phyloP scores from a whole-genome alignment of 345 rosid genomes.

The Draba incana region DNA sequence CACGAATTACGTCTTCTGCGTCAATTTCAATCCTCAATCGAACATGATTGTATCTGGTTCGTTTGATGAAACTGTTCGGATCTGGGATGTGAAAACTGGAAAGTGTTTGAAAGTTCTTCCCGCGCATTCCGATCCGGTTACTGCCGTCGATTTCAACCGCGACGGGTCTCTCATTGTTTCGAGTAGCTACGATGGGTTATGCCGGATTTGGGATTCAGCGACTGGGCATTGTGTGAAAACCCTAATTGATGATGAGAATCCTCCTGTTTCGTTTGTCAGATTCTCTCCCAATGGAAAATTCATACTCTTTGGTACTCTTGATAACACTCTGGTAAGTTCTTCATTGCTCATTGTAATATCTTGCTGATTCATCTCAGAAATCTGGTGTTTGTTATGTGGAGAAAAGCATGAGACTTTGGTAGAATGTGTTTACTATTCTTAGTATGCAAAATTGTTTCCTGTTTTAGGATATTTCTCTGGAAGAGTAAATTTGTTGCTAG shows the following conservation, averaged over 20 bases:
- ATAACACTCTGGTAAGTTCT: slow-evolving; percentile 72
- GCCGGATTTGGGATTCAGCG: slow-evolving; percentile 87
- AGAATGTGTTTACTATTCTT: slow-evolving; percentile 1
- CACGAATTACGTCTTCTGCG: slow-evolving; percentile 84
- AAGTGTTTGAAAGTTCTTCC: slow-evolving; percentile 91
- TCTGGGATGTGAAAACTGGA: slow-evolving; percentile 90
- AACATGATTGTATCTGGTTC: slow-evolving; percentile 94
- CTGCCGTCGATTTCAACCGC: slow-evolving; percentile 82
- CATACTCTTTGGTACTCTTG: slow-evolving; percentile 88
- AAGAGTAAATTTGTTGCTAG: neutral
- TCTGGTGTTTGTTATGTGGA: slow-evolving; percentile 19
- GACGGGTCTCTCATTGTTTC: slow-evolving; percentile 86
- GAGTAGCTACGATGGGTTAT: slow-evolving; percentile 91
- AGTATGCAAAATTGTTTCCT: slow-evolving; percentile 1
- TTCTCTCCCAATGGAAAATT: slow-evolving; percentile 95
- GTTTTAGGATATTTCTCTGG: neutral
- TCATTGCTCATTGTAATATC: no score
- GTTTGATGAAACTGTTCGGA: slow-evolving; percentile 87
- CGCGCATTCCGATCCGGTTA: slow-evolving; percentile 92
- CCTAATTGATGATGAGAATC: slow-evolving; percentile 88
- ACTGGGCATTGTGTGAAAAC: slow-evolving; percentile 91
- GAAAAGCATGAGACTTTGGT: neutral
- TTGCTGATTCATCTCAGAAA: no score
- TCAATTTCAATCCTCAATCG: slow-evolving; percentile 80
- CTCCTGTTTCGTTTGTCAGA: slow-evolving; percentile 84